Percentiles rank a stretch among this genome's conserved stretches.
phyloP scores from a whole-genome alignment of 2,329 filamentous ascomycete genomes.

The Corniculantispora saksenae region DNA sequence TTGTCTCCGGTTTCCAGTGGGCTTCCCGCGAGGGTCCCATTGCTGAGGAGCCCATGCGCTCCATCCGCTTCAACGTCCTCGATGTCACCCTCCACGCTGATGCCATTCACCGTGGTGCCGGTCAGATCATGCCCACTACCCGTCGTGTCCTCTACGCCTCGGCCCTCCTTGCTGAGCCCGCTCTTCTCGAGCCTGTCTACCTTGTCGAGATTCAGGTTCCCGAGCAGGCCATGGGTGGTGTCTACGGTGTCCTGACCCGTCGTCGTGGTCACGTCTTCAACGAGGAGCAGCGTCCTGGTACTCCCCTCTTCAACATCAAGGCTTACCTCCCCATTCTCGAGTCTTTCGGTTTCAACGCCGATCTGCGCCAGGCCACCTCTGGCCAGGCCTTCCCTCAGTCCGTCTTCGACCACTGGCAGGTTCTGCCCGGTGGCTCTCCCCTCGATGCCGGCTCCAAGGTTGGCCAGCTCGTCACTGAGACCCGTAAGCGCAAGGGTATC shows the following conservation, averaged over 20 bases:
- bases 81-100: conserved; percentile 99
- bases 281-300: conserved; percentile 97
- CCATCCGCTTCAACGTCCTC: conserved; percentile 96
- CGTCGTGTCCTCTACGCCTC: conserved; percentile 97
- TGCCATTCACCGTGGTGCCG: conserved; percentile 99
- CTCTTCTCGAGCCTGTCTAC: conserved; percentile 96
- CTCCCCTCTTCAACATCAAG: conserved; percentile 99
- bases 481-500: conserved; percentile 99
- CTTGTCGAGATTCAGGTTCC: conserved; percentile 99
- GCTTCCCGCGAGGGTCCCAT: conserved; percentile 95
- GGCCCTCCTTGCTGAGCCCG: conserved; percentile 85
- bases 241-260: conserved; percentile 98
- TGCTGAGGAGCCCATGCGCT: conserved; percentile 97
- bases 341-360: conserved; percentile 98
- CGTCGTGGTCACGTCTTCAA: conserved; percentile 98
- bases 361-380: conserved; percentile 89
- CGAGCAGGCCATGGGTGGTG: conserved; percentile 98
- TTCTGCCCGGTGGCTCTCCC: conserved; percentile 89
- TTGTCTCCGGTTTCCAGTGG: conserved; percentile 99
- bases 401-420: conserved; percentile 98
- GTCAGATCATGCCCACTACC: conserved; percentile 96
- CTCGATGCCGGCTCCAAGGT: conserved; percentile 81
- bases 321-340: conserved; percentile 95
- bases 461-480: conserved; percentile 79
- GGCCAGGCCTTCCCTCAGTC: conserved; percentile 99